Conservation (phyloP, 169 alveolate species). For the Amoebophrya sp. region DNA sequence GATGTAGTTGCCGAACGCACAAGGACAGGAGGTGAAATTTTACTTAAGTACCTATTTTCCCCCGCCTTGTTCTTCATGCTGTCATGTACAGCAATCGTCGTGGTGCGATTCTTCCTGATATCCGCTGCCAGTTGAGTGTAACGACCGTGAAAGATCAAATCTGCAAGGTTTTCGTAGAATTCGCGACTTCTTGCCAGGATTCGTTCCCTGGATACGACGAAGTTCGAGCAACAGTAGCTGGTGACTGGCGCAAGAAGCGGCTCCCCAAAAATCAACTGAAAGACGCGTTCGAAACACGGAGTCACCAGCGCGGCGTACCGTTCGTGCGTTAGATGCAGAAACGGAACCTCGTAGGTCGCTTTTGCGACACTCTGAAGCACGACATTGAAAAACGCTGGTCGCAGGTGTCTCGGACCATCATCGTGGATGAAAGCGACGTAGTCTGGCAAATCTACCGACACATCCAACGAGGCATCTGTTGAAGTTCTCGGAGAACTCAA, state of each 20-base stretch:
- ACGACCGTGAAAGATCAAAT: background rate
- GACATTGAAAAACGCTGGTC: background rate
- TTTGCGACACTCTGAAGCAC: background rate
- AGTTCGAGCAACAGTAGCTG: background rate
- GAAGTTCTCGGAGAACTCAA: too few relatives aligned
- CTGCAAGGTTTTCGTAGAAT: background rate
- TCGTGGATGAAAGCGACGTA: slow-evolving; percentile 10
- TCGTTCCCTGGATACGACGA: background rate
- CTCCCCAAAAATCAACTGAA: background rate
- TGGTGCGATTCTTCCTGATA: background rate
- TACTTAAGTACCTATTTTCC: background rate
- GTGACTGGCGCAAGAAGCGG: slow-evolving; percentile 8
- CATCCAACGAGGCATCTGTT: too few relatives aligned
- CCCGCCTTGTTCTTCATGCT: background rate
- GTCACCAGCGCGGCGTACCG: slow-evolving; percentile 18
- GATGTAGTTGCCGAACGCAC: too few relatives aligned
- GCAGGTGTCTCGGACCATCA: background rate
- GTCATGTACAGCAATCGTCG: background rate
- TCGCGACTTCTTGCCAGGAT: background rate
- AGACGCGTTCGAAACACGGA: background rate
- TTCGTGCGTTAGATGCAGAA: slow-evolving; percentile 18
- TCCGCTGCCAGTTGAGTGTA: background rate
- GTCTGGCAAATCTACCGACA: too few relatives aligned
- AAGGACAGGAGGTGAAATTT: background rate
- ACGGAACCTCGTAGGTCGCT: background rate